Conservation (phyloP, 1,139 yeast genomes). For the Yamadazyma triangularis region DNA sequence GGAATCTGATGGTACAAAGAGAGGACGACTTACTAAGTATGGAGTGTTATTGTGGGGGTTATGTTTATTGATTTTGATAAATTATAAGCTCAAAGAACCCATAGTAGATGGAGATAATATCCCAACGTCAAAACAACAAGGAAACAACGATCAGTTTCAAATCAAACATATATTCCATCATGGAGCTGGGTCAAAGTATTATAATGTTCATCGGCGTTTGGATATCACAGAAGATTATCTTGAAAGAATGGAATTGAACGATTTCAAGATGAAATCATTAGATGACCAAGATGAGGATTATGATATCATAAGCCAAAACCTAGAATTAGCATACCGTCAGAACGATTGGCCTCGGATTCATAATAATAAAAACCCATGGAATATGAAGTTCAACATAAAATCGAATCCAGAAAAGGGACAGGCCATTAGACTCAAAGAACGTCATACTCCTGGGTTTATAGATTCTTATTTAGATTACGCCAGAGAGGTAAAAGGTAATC, state of each 20-base stretch:
- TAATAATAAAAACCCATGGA: slow-evolving; percentile 40
- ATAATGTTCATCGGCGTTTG: slow-evolving; percentile 37
- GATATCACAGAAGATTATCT: slow-evolving; percentile 35
- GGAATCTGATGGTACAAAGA: no score
- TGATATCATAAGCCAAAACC: slow-evolving; percentile 9
- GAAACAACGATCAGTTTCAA: slow-evolving; percentile 15
- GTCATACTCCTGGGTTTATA: slow-evolving; percentile 58
- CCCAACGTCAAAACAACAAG: no score
- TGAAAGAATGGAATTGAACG: slow-evolving; percentile 6
- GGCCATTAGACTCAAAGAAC: slow-evolving; percentile 48
- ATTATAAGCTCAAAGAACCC: no score
- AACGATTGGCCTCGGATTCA: slow-evolving; percentile 39
- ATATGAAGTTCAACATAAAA: slow-evolving; percentile 26
- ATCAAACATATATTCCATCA: slow-evolving; percentile 51
- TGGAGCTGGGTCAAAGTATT: slow-evolving; percentile 35
- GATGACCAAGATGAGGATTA: slow-evolving; percentile 1
- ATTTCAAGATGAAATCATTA: slow-evolving; percentile 1
- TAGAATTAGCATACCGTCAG: slow-evolving; percentile 23
- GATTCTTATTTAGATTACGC: slow-evolving; percentile 66
- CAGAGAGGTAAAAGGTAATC: slow-evolving; percentile 39
- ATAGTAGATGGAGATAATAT: no score
- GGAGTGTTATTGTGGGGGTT: no score
- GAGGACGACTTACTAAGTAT: no score
- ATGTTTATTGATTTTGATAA: no score
- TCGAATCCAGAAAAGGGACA: slow-evolving; percentile 13